Base-by-base conservation (phyloP, 2,329 filamentous ascomycete species). In the Dactylellina cionopaga region DNA sequence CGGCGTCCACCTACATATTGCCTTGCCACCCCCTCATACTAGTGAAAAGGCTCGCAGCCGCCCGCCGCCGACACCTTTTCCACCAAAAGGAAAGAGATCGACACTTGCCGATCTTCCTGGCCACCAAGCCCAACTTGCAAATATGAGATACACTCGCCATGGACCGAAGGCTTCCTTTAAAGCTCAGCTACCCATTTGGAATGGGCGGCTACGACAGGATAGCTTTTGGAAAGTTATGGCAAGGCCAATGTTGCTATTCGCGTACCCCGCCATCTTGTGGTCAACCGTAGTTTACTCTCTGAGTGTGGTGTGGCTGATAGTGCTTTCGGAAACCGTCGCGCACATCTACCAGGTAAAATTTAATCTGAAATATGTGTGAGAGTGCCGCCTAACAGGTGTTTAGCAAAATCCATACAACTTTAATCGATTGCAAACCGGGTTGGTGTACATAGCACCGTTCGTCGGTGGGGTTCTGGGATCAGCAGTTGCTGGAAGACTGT, bases 281-380 rank as follows among this genome's bases (percentile, higher is more conserved):
- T 94, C 91, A 4, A 83, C 92, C 0, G 83, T 90, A 0, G 87
- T 96, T 2, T 98, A 98, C 79, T 84, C 92, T 0, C 89, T 95
- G 76, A 95, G 92, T 0, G 87, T 98, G 5, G 94, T 94, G 35
- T 98, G 94, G 95, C 85, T 98, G 25, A 97, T 98, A 75, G 92
- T 98, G 43, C 86, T 98, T 1, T 96, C 92, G 0, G 93, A 98
- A 80, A 90, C 90, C 0, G 88, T 98, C 1, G 86, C 92, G 0
- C 84, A 90, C 68, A 90, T 98, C 72, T 98, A 92, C 80, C 87
- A 90, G 35, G 83, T 66, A 13, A 47, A 19, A 7, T 52, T 22
- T 22, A n/a, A 6, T 5, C 13, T 15, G 10, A 37, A 7, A 29
- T n/a, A n/a, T n/a, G 22, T 24, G 9, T 29, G 11, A n/a, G 87